Evolutionary conservation across 2,329 filamentous ascomycete species (phyloP).

Genomic region (Biscogniauxia mediterranea): DNA sequence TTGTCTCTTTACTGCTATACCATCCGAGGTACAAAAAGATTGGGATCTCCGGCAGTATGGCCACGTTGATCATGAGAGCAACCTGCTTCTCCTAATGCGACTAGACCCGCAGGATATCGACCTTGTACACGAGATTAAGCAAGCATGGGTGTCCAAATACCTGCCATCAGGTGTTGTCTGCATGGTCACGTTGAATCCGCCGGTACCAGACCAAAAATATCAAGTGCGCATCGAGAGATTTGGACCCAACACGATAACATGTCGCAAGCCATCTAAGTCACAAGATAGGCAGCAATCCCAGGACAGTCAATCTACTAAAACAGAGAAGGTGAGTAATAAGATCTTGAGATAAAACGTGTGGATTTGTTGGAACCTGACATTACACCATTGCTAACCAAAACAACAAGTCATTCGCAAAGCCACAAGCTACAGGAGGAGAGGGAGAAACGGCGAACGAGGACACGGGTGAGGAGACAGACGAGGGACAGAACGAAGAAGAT

Average conservation of each 20-base stretch:
- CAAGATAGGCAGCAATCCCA: background rate
- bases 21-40: background rate
- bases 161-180: conserved; percentile 10
- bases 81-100: conserved; percentile 14
- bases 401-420: background rate
- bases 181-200: conserved; percentile 12
- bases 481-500: too few species aligned
- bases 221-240: conserved; percentile 31
- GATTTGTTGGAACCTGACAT: background rate
- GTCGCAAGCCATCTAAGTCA: too few species aligned
- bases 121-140: conserved; percentile 5
- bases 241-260: conserved; percentile 18
- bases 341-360: background rate
- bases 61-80: conserved; percentile 11
- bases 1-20: conserved; percentile 8
- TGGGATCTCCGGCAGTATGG: conserved; percentile 17
- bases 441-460: too few species aligned
- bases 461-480: too few species aligned
- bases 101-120: conserved; percentile 1
- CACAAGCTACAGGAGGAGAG: background rate
- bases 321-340: background rate
- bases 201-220: background rate
- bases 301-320: background rate
- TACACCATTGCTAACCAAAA: background rate
- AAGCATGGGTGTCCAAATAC: conserved; percentile 23